These are phyloP conservation scores for Trichoderma arundinaceum DNA, from an alignment of 2,329 filamentous ascomycete species.

Conservation along the genomic window DNA sequence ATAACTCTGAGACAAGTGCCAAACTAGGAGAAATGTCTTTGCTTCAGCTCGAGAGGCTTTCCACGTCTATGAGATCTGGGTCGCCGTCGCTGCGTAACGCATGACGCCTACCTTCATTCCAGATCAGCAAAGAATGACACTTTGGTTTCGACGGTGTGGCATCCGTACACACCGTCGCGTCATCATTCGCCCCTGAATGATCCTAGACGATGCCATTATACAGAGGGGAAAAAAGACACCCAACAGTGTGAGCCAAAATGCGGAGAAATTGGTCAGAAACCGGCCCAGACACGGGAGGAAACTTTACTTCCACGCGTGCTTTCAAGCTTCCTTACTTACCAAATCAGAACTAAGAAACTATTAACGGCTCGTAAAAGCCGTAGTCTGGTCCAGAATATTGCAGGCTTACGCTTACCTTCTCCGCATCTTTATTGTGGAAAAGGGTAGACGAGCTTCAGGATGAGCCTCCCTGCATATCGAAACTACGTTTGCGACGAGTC, in stretches of 20 bases:
- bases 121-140: conserved; percentile 17
- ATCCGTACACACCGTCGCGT: not conserved
- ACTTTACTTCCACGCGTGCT: too few relatives aligned
- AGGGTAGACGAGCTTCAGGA: not conserved
- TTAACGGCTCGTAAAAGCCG: too few relatives aligned
- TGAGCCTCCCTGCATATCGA: not conserved
- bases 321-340: too few relatives aligned
- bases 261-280: not conserved
- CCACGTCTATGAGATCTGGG: not conserved
- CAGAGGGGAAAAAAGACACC: not conserved
- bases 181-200: conserved; percentile 1
- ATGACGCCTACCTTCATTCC: conserved; percentile 12
- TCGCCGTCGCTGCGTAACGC: conserved; percentile 12
- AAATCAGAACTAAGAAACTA: too few relatives aligned
- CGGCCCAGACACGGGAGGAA: not conserved
- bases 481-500: not conserved
- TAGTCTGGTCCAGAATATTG: too few relatives aligned
- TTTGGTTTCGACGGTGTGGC: conserved; percentile 4
- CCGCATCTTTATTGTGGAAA: not conserved
- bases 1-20: not conserved
- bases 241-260: not conserved
- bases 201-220: not conserved
- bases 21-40: not conserved
- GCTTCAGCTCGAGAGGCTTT: not conserved
- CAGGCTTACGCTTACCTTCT: not conserved